Conservation (phyloP, 352 stramenopile genomes). For the Phytophthora tubulina region DNA sequence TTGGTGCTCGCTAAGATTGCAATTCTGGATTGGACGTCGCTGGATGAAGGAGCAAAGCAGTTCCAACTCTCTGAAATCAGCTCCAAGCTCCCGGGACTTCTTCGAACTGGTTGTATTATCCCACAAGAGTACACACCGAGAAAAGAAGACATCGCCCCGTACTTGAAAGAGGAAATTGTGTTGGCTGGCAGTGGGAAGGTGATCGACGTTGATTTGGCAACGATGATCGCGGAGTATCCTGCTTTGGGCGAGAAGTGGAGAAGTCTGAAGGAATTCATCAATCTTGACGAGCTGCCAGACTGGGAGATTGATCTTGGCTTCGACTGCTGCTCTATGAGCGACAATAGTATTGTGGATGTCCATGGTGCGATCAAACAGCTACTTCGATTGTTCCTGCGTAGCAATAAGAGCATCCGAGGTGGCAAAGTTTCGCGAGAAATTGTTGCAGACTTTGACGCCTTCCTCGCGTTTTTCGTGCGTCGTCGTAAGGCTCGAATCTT, state of each 20-base stretch:
- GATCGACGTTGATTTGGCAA: conserved; percentile 42
- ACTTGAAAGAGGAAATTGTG: conserved; percentile 44
- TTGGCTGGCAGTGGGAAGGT: conserved; percentile 27
- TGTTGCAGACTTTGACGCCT: conserved; percentile 63
- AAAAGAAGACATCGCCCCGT: conserved; percentile 23
- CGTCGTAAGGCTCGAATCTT: conserved; percentile 61
- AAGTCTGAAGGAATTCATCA: conserved; percentile 9
- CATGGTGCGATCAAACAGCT: conserved; percentile 41
- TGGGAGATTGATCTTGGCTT: conserved; percentile 60
- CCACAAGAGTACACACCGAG: conserved; percentile 34
- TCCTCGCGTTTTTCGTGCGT: conserved; percentile 66
- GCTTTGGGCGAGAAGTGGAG: conserved; percentile 52
- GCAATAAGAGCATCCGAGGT: conserved; percentile 7
- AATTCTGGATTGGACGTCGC: conserved; percentile 82
- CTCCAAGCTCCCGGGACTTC: conserved; percentile 52
- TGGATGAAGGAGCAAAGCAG: conserved; percentile 68
- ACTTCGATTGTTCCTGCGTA: conserved; percentile 43
- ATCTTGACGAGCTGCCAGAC: conserved; percentile 48
- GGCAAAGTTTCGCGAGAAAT: conserved; percentile 34
- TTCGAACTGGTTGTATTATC: conserved; percentile 58
- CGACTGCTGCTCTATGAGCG: conserved; percentile 29
- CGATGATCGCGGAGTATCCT: conserved; percentile 45
- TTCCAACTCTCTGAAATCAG: conserved; percentile 66
- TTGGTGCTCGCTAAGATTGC: conserved; percentile 82
- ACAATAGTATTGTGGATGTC: conserved; percentile 29